Evolutionary conservation across 306 rosid species (phyloP).

Genomic region (Mimosa pudica): DNA sequence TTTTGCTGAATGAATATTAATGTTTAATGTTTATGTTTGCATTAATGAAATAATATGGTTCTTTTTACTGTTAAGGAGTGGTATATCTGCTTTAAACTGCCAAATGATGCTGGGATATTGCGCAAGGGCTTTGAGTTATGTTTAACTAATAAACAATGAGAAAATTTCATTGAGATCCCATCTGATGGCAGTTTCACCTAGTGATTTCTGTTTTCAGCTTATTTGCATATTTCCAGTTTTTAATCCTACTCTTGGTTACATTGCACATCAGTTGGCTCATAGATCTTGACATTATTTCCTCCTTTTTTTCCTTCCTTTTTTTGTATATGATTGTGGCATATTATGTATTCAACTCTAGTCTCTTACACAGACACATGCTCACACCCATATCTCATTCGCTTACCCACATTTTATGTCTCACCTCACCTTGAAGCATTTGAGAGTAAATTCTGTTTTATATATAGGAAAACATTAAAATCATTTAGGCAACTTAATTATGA

Average conservation of each 20-base stretch:
- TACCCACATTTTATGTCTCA: neutral
- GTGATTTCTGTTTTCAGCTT: neutral
- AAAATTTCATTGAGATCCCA: conserved; percentile 21
- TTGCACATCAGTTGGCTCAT: neutral
- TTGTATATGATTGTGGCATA: neutral
- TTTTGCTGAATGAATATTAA: neutral
- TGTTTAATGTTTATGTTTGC: neutral
- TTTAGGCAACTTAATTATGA: neutral
- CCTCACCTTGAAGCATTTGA: neutral
- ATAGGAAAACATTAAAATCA: neutral
- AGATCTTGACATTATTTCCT: neutral
- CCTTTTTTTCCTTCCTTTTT: neutral
- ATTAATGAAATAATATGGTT: neutral
- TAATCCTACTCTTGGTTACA: neutral
- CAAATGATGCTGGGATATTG: conserved; percentile 20
- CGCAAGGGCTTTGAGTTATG: conserved; percentile 26
- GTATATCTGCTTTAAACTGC: neutral
- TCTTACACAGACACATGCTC: neutral
- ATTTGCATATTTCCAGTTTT: neutral
- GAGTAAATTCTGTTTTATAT: neutral
- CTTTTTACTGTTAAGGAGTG: too few relatives aligned
- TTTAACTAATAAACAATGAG: neutral
- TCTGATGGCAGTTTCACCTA: conserved; percentile 13
- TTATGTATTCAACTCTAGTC: neutral
- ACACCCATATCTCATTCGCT: neutral